Evolutionary conservation across 495 filamentous ascomycete species (phyloP), one percentile per base, ranked within the genome.

Genomic region (Parachaetomium inaequale): DNA sequence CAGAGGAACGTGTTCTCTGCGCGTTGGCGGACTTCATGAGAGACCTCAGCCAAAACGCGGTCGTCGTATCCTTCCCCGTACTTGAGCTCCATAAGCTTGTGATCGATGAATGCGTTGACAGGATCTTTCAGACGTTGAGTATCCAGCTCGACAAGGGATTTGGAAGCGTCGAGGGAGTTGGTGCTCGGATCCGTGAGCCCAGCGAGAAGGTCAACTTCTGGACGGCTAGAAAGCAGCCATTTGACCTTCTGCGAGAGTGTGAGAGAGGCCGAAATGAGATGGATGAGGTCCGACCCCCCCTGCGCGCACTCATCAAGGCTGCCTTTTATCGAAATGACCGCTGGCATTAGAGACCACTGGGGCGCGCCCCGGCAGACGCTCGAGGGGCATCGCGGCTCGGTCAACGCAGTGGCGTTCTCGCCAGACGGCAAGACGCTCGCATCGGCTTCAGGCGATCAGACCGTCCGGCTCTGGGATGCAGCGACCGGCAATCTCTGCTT

Each of bases 141-240:
- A 23, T 62, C 65, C 23, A 62, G 65, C 52, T 47, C 63, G 25
- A 70, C 62, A 11, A 78, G 62, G 26, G 31, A 17, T 38, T 67
- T 60, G 5, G 55, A 59, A 58, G 55, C 47, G 63, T 74, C 75
- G 40, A 43, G 4, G 17, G 40, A 43, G 17, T 15, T 15, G 12
- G 15, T n/a, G 40, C 40, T 32, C 31, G 4, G 31, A 5, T 32
- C 31, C 31, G 4, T 32, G 31, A 32, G 31, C 10, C 31, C 31
- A 32, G 31, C 31, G 38, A 49, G n/a, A 23, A 63, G 31, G 4
- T 59, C 47, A 40, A 62, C 40, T 19, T 45, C 8, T 15, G 14
- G 51, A 25, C 74, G 72, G 62, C 76, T 73, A 15, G 75, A 77
- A 32, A 77, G 31, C 15, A 81, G 64, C 74, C 71, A 78, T 58